Conservation (phyloP, 2,329 filamentous ascomycete genomes). For the Penicillium griseofulvum region DNA sequence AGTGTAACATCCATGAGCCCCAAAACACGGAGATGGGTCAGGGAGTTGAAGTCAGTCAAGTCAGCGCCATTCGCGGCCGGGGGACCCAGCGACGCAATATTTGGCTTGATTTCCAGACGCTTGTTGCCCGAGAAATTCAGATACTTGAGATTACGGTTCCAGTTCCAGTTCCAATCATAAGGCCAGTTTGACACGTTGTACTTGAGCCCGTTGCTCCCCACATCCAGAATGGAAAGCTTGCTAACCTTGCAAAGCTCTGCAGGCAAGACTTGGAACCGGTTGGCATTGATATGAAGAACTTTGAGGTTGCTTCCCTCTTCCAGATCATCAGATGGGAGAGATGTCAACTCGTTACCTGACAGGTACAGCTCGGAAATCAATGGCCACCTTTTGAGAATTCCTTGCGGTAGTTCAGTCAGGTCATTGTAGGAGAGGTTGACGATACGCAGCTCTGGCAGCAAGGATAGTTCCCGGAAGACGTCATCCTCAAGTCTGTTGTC, state of each 20-base stretch:
- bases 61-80: slow-evolving; percentile 58
- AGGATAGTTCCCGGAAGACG: slow-evolving; percentile 84
- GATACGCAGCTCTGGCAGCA: slow-evolving; percentile 78
- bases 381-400: slow-evolving; percentile 85
- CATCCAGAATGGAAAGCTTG: slow-evolving; percentile 87
- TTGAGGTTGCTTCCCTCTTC: slow-evolving; percentile 86
- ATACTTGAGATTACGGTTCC: slow-evolving; percentile 91
- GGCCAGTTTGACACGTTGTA: slow-evolving; percentile 99
- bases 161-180: slow-evolving; percentile 99
- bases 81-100: slow-evolving; percentile 55
- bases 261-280: slow-evolving; percentile 94
- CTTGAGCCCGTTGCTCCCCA: slow-evolving; percentile 90
- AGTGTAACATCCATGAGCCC: slow-evolving; percentile 98
- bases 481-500: slow-evolving; percentile 95
- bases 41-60: slow-evolving; percentile 84
- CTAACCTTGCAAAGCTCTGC: slow-evolving; percentile 93
- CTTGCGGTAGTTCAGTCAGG: slow-evolving; percentile 84
- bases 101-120: slow-evolving; percentile 80
- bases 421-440: slow-evolving; percentile 95
- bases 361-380: slow-evolving; percentile 89
- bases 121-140: slow-evolving; percentile 97
- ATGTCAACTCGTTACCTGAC: slow-evolving; percentile 91
- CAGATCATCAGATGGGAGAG: slow-evolving; percentile 86
- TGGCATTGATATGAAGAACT: slow-evolving; percentile 91
- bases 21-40: slow-evolving; percentile 79